Conservation (phyloP, 805 yeast genomes). For the Candida adriatica region DNA sequence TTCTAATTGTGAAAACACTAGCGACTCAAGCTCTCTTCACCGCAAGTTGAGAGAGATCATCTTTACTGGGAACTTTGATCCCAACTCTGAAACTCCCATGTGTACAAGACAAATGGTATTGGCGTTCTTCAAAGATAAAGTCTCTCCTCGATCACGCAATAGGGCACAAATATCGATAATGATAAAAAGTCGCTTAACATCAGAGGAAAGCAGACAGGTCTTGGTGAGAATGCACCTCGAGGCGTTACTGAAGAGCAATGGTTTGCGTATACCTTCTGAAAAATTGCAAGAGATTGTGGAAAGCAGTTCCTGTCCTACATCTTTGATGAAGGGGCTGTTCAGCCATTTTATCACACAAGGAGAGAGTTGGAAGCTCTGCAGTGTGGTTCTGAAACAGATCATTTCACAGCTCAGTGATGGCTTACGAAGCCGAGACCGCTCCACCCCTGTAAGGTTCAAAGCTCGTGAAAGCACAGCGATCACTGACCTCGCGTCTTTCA, state of each 20-base stretch:
- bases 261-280: slow-evolving; percentile 37
- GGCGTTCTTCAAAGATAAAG: slow-evolving; percentile 27
- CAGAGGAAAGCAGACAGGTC: slow-evolving; percentile 30
- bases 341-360: slow-evolving; percentile 37
- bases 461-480: no score
- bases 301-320: slow-evolving; percentile 29
- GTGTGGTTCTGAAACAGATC: slow-evolving; percentile 29
- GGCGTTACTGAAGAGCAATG: slow-evolving; percentile 39
- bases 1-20: slow-evolving; percentile 23
- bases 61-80: slow-evolving; percentile 14
- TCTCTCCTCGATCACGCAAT: slow-evolving; percentile 30
- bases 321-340: slow-evolving; percentile 34
- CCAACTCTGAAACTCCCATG: slow-evolving; percentile 17
- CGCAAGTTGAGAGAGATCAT: slow-evolving; percentile 25
- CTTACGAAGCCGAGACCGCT: slow-evolving; percentile 4
- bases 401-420: slow-evolving; percentile 19
- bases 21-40: slow-evolving; percentile 33
- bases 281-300: slow-evolving; percentile 33
- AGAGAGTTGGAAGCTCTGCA: slow-evolving; percentile 30
- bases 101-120: slow-evolving; percentile 28
- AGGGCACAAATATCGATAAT: slow-evolving; percentile 35
- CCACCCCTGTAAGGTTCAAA: no score
- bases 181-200: slow-evolving; percentile 31
- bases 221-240: slow-evolving; percentile 35
- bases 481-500: no score